Conservation (phyloP, 2,329 filamentous ascomycete genomes). For the Raffaelea albimanens region DNA sequence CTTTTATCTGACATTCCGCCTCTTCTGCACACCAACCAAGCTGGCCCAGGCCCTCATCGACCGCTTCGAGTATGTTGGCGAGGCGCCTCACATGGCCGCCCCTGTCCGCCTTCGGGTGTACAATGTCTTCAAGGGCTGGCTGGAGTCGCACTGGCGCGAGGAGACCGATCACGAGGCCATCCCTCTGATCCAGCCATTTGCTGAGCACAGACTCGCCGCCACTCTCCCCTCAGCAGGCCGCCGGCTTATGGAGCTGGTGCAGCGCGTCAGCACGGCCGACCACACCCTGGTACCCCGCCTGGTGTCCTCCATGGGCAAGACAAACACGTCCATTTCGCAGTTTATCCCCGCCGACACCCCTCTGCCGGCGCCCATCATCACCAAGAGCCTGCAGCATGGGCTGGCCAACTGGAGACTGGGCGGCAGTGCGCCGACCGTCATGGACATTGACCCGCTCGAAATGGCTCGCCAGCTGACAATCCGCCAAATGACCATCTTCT, state of each 20-base stretch:
- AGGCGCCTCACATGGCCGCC: conserved; percentile 62
- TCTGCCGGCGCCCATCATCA: conserved; percentile 59
- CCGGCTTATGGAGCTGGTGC: conserved; percentile 68
- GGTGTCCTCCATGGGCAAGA: conserved; percentile 81
- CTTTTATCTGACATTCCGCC: conserved; percentile 91
- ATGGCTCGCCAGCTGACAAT: conserved; percentile 86
- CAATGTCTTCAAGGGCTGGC: conserved; percentile 94
- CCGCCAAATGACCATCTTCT: conserved; percentile 86
- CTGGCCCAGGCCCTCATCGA: conserved; percentile 78
- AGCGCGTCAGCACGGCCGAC: conserved; percentile 64
- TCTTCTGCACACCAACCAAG: conserved; percentile 75
- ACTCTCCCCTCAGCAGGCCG: conserved; percentile 69
- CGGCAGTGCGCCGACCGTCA: conserved; percentile 58
- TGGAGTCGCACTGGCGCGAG: conserved; percentile 90
- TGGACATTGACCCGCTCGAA: conserved; percentile 88
- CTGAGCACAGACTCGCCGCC: conserved; percentile 57
- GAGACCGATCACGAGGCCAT: conserved; percentile 71
- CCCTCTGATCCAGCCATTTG: conserved; percentile 68
- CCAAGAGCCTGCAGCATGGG: conserved; percentile 64
- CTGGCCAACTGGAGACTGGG: conserved; percentile 65
- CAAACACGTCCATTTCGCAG: conserved; percentile 62
- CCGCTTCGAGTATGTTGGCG: conserved; percentile 83
- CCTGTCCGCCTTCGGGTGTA: conserved; percentile 87
- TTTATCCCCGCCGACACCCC: conserved; percentile 64
- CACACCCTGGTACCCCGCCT: conserved; percentile 72